Evolutionary conservation across 202 grass and related monocot genomes (phyloP).

Genomic region (Eragrostis tef): DNA sequence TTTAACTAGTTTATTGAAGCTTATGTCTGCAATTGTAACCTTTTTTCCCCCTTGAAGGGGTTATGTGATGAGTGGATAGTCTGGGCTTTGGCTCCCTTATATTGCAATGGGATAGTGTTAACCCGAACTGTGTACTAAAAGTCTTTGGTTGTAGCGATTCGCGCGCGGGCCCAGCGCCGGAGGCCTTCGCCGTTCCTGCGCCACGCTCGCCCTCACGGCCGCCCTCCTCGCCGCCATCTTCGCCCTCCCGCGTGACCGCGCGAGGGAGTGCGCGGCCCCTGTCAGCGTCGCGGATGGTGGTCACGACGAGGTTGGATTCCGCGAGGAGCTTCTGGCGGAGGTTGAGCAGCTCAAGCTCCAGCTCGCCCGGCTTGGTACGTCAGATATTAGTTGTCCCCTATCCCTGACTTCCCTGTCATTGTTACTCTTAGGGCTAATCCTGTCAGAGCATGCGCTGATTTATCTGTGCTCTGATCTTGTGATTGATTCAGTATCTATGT

Average conservation of each 20-base stretch:
- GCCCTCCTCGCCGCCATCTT: slow-evolving; percentile 54
- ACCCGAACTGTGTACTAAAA: not conserved
- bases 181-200: slow-evolving; percentile 33
- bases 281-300: not conserved
- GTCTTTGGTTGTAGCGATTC: not conserved
- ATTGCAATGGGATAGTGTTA: not conserved
- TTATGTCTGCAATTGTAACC: not conserved
- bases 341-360: slow-evolving; percentile 55
- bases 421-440: not conserved
- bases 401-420: too few species aligned
- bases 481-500: not conserved
- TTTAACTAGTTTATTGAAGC: not conserved
- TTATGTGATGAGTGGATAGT: not conserved
- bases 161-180: not conserved
- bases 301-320: not conserved
- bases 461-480: not conserved
- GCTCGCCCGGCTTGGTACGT: slow-evolving; percentile 51
- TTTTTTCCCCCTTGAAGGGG: not conserved
- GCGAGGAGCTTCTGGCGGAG: slow-evolving; percentile 32
- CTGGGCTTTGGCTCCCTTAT: not conserved
- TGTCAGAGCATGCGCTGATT: not conserved
- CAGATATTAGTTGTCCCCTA: not conserved
- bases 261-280: slow-evolving; percentile 33
- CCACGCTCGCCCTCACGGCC: slow-evolving; percentile 39
- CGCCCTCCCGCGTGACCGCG: slow-evolving; percentile 39